Evolutionary conservation across 345 rosid species (phyloP), one percentile per base, ranked within the genome.

Genomic region (Acer campestre): DNA sequence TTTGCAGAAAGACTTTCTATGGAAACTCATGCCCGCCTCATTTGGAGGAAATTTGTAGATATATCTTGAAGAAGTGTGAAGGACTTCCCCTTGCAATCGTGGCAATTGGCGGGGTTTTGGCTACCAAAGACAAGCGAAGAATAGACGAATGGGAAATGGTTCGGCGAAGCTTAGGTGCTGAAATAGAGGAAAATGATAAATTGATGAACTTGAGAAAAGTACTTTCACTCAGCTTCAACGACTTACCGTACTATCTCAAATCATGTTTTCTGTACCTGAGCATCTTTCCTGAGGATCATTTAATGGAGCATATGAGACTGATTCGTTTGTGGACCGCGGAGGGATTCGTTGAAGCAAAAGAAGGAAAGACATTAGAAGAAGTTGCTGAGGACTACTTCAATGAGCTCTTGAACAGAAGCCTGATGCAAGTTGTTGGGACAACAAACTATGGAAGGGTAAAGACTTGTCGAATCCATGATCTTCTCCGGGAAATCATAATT

Each of bases 31-130:
- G 88, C 59, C 88, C 88, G 31, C 22, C 79, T 17, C 68, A 85
- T 31, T 64, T 87, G 27, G 80, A 80, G 70, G 80, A 80, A 25
- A 70, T 78, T 1, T 85, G 84, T 6, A 48, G 25, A 3, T 61
- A 40, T 0, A 78, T 87, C 65, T 67, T 85, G 71, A 69, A 68
- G 40, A 87, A 79, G 23, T 87, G 90, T 31, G 83, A 71, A 25
- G 90, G 87, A 14, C 53, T 87, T 3, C 88, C 87, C 0, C 84
- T 87, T 10, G 87, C 90, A 23, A 85, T 87, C 2, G 86, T 83
- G 64, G 90, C 88, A 11, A 81, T 87, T 49, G 79, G 88, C 40
- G 88, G 88, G 1, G 86, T 83, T 38, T 35, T 85, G 76, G 85
- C 88, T 2, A 17, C 84, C 2, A 83, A 81, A 66, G 78, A 83